Conservation (phyloP, 768 basidiomycete species). For the Termitomyces heimii region DNA sequence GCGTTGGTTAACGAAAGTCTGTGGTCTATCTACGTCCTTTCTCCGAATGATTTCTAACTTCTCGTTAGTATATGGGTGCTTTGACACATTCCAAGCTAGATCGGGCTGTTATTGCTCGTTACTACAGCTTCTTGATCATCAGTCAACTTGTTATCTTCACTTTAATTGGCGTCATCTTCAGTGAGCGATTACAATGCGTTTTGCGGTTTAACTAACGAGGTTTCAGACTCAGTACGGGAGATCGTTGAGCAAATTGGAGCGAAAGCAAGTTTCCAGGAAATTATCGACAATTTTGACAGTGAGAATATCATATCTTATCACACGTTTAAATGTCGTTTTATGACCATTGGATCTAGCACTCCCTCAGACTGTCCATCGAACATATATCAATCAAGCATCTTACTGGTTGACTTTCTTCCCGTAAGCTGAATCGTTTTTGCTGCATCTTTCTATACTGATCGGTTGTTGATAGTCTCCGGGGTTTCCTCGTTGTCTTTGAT, state of each 20-base stretch:
- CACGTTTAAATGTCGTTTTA: neutral
- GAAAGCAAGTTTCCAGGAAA: conserved; percentile 39
- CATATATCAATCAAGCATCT: conserved; percentile 87
- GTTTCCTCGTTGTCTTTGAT: conserved; percentile 93
- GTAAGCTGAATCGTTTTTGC: conserved; percentile 37
- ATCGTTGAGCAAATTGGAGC: conserved; percentile 37
- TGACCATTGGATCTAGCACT: conserved; percentile 37
- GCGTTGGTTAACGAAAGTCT: conserved; percentile 74
- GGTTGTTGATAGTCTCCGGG: conserved; percentile 61
- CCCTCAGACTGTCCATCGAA: conserved; percentile 69
- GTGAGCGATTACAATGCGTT: conserved; percentile 45
- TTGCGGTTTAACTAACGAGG: neutral
- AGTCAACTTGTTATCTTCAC: conserved; percentile 94
- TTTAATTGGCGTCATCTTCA: conserved; percentile 83
- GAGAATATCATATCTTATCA: conserved; percentile 16
- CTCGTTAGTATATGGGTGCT: conserved; percentile 51
- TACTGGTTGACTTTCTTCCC: conserved; percentile 96
- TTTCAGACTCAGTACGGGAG: conserved; percentile 34
- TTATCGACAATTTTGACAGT: conserved; percentile 42
- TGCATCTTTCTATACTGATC: neutral
- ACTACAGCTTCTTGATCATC: conserved; percentile 91
- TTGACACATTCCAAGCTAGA: conserved; percentile 77
- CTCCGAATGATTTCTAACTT: conserved; percentile 35
- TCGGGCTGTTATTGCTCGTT: conserved; percentile 86
- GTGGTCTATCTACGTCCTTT: conserved; percentile 42